These are phyloP conservation scores for Chytriomyces confervae DNA, from an alignment of 192 early-diverging fungal species.

Conservation along the genomic window DNA sequence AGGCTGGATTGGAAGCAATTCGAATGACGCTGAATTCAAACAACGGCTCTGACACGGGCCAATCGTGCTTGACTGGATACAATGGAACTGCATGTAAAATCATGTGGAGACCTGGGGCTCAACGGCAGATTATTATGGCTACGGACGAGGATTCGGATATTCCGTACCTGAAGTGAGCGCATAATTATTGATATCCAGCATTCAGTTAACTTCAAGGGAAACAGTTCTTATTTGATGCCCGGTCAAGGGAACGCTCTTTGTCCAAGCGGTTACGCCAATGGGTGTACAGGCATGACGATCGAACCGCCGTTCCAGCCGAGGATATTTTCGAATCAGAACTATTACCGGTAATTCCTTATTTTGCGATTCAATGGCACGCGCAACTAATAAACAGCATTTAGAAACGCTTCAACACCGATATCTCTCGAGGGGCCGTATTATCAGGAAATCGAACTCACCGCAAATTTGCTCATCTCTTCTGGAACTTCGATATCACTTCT, in stretches of 20 bases:
- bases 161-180: slow-evolving; percentile 26
- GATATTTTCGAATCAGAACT: slow-evolving; percentile 16
- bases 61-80: slow-evolving; percentile 5
- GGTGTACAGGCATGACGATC: slow-evolving; percentile 2
- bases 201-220: too few relatives aligned
- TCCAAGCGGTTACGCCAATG: slow-evolving; percentile 7
- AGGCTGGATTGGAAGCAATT: slow-evolving; percentile 47
- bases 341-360: not conserved
- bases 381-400: not conserved
- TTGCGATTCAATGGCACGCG: not conserved
- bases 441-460: slow-evolving; percentile 42
- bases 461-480: slow-evolving; percentile 16
- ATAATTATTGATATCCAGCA: not conserved
- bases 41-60: slow-evolving; percentile 34
- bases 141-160: slow-evolving; percentile 54
- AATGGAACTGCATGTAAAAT: slow-evolving; percentile 28
- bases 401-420: slow-evolving; percentile 21
- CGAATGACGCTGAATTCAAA: slow-evolving; percentile 41
- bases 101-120: slow-evolving; percentile 30
- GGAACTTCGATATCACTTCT: slow-evolving; percentile 32
- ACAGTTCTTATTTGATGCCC: slow-evolving; percentile 3
- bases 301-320: slow-evolving; percentile 17
- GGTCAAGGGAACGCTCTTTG: slow-evolving; percentile 3
- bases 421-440: slow-evolving; percentile 35
- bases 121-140: slow-evolving; percentile 44